Evolutionary conservation across 306 rosid genomes (phyloP).

Genomic region (Geum urbanum): DNA sequence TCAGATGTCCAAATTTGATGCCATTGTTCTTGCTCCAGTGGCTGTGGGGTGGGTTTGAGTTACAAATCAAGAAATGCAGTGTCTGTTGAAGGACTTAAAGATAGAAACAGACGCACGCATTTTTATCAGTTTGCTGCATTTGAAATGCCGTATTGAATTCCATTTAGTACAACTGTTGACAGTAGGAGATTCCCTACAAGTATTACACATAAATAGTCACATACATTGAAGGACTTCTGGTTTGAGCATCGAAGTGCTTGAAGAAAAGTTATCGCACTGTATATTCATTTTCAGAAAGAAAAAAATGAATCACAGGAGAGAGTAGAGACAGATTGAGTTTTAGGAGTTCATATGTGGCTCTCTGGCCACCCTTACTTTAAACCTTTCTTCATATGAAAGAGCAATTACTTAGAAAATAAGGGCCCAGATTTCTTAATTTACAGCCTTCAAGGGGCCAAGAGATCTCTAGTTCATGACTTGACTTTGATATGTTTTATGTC

Average conservation of each 20-base stretch:
- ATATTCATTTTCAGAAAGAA: not conserved
- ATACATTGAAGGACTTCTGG: not conserved
- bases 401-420: not conserved
- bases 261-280: not conserved
- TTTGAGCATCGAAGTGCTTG: not conserved
- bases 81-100: not conserved
- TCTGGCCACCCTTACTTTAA: not conserved
- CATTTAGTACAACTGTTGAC: not conserved
- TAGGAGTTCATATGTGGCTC: slow-evolving; percentile 3
- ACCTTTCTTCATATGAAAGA: not conserved
- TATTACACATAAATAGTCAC: not conserved
- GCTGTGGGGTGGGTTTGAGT: not conserved
- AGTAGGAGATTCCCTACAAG: no score
- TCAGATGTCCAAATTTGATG: not conserved
- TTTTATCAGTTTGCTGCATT: not conserved
- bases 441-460: not conserved
- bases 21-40: not conserved
- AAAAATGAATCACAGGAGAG: not conserved
- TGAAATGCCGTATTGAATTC: slow-evolving; percentile 2
- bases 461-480: not conserved
- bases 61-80: not conserved
- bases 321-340: not conserved
- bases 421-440: not conserved
- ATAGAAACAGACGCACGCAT: not conserved
- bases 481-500: not conserved